These are phyloP conservation scores for Monilinia aucupariae DNA, from an alignment of 2,329 filamentous ascomycete species.

Conservation along the genomic window DNA sequence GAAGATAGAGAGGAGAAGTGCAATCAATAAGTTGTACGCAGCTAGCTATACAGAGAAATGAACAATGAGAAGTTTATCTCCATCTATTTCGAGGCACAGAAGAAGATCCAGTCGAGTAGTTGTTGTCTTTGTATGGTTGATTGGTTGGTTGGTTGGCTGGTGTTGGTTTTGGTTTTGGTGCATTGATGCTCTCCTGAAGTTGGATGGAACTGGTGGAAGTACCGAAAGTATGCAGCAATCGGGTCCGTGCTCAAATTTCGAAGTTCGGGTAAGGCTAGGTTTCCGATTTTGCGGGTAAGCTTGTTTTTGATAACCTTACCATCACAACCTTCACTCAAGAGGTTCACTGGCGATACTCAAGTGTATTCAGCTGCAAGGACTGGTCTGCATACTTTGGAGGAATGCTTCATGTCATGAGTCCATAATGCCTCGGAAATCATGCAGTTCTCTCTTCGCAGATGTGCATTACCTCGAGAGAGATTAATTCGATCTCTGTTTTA, in stretches of 20 bases:
- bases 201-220: no score
- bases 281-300: neutral
- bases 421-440: constrained; percentile 8
- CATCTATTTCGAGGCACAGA: neutral
- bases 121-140: constrained; percentile 9
- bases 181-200: constrained; percentile 1
- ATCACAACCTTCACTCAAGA: no score
- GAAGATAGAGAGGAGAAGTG: neutral
- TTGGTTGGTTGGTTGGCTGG: no score
- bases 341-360: no score
- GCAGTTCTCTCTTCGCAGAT: constrained; percentile 14
- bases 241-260: constrained; percentile 11
- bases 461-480: constrained; percentile 6
- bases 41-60: neutral
- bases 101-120: constrained; percentile 4
- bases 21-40: neutral
- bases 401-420: neutral
- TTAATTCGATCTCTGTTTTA: neutral
- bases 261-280: neutral
- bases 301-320: neutral
- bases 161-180: neutral
- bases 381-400: no score
- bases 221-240: neutral
- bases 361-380: no score
- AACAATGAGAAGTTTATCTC: neutral